phyloP scores from a whole-genome alignment of 768 basidiomycete genomes.

The Russula dissimulans region DNA sequence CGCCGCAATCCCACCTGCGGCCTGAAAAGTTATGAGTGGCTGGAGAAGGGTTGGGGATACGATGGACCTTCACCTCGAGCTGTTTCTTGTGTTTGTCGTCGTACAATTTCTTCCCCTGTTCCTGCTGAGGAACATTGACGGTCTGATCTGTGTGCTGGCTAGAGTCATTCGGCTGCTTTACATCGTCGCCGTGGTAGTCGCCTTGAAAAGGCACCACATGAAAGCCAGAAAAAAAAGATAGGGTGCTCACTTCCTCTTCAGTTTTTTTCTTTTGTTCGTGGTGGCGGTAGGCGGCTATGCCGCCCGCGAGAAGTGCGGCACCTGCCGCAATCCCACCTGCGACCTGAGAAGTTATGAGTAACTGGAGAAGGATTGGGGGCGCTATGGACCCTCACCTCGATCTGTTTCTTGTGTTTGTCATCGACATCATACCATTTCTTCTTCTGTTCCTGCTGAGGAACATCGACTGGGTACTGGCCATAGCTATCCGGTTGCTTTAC shows the following conservation, averaged over 20 bases:
- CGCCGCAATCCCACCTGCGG: slow-evolving; percentile 54
- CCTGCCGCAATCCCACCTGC: slow-evolving; percentile 57
- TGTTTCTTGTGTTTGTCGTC: slow-evolving; percentile 48
- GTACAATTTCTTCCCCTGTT: slow-evolving; percentile 49
- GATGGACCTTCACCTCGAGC: slow-evolving; percentile 36
- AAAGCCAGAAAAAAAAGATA: background rate
- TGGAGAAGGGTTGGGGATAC: background rate
- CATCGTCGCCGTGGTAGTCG: slow-evolving; percentile 4
- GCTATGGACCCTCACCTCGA: slow-evolving; percentile 35
- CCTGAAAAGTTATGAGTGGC: slow-evolving; percentile 27
- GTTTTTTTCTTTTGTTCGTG: slow-evolving; percentile 40
- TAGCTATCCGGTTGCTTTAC: slow-evolving; percentile 20
- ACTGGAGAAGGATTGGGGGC: background rate
- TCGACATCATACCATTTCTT: slow-evolving; percentile 41
- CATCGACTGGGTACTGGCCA: slow-evolving; percentile 24
- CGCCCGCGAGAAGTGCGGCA: slow-evolving; percentile 42
- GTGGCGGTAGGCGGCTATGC: slow-evolving; percentile 42
- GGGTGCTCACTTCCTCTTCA: slow-evolving; percentile 44
- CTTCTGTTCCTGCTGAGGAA: slow-evolving; percentile 39
- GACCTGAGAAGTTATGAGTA: slow-evolving; percentile 32
- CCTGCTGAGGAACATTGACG: slow-evolving; percentile 32
- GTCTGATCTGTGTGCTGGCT: slow-evolving; percentile 24
- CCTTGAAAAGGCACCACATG: background rate
- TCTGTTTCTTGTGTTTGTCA: slow-evolving; percentile 46
- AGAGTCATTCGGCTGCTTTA: slow-evolving; percentile 19